These are phyloP conservation scores for Suhomyces ambrosiae DNA, from an alignment of 1,139 yeast species.

Conservation along the genomic window DNA sequence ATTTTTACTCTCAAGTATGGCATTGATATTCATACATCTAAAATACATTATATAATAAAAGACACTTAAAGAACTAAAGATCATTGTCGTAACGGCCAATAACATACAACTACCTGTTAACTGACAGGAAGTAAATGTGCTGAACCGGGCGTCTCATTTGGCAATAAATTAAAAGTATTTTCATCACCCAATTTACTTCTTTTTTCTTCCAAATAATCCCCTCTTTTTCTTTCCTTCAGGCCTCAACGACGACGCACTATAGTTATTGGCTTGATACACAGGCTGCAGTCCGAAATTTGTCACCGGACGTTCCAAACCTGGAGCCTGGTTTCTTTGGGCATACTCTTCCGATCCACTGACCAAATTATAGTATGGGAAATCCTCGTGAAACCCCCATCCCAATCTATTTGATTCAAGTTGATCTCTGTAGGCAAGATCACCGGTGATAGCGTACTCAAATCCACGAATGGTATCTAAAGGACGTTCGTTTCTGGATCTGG, in stretches of 20 bases:
- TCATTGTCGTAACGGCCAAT: background rate
- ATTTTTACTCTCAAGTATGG: too few species aligned
- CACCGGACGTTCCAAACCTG: slow-evolving; percentile 18
- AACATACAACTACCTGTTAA: too few species aligned
- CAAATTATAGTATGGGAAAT: slow-evolving; percentile 43
- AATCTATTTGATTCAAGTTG: slow-evolving; percentile 74
- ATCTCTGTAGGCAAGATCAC: slow-evolving; percentile 74
- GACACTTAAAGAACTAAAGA: background rate
- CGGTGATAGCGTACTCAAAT: slow-evolving; percentile 91
- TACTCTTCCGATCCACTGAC: slow-evolving; percentile 20
- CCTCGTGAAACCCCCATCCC: slow-evolving; percentile 74
- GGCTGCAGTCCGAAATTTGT: slow-evolving; percentile 54
- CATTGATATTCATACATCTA: background rate
- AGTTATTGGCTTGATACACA: slow-evolving; percentile 62
- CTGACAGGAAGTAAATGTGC: too few species aligned
- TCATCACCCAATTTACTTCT: slow-evolving; percentile 11
- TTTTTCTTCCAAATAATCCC: slow-evolving; percentile 75
- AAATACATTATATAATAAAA: background rate
- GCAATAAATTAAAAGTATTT: too few species aligned
- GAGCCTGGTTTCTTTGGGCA: slow-evolving; percentile 13
- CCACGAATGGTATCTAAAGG: slow-evolving; percentile 93
- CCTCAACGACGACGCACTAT: slow-evolving; percentile 45
- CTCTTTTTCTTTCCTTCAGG: slow-evolving; percentile 51
- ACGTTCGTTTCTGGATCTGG: slow-evolving; percentile 88
- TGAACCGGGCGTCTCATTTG: too few species aligned